Percentiles rank a stretch among this genome's conserved stretches.
These are phyloP conservation scores for Hortaea werneckii DNA, from an alignment of 2,329 filamentous ascomycete genomes.

Conservation along the genomic window DNA sequence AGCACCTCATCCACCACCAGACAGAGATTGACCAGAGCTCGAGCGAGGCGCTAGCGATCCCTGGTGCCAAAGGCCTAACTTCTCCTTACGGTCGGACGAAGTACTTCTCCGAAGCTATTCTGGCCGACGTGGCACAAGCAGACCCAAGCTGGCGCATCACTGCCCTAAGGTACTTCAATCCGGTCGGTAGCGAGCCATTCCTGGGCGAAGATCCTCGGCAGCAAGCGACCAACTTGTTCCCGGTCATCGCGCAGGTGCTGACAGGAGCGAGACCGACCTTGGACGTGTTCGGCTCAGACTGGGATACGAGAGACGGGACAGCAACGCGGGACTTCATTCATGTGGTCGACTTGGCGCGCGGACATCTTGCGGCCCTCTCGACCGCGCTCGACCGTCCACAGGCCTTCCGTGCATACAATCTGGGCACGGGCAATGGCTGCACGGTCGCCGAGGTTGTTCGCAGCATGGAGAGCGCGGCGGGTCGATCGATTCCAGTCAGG, in stretches of 20 bases:
- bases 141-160: constrained; percentile 54
- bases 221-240: constrained; percentile 54
- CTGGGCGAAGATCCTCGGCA: constrained; percentile 55
- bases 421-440: constrained; percentile 33
- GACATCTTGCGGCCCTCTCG: constrained; percentile 50
- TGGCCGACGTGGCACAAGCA: constrained; percentile 50
- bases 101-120: constrained; percentile 57
- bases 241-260: constrained; percentile 52
- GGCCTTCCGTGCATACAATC: constrained; percentile 31
- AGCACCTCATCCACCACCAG: neutral
- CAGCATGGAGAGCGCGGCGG: constrained; percentile 26
- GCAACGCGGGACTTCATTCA: constrained; percentile 45
- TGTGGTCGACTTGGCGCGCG: constrained; percentile 49
- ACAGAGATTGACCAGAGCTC: no score
- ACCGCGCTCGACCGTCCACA: constrained; percentile 19
- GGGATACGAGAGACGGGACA: constrained; percentile 55
- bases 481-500: no score
- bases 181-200: constrained; percentile 53
- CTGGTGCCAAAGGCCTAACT: constrained; percentile 48
- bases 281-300: constrained; percentile 55
- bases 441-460: constrained; percentile 34
- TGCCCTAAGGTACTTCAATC: constrained; percentile 58
- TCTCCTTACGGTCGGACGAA: constrained; percentile 58
- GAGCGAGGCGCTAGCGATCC: constrained; percentile 28
- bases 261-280: constrained; percentile 44